A percentile compares a stretch with the other conserved stretches of the same genome.
These are phyloP conservation scores for Caloboletus firmus DNA, from an alignment of 1,284 basidiomycete species.

Conservation along the genomic window DNA sequence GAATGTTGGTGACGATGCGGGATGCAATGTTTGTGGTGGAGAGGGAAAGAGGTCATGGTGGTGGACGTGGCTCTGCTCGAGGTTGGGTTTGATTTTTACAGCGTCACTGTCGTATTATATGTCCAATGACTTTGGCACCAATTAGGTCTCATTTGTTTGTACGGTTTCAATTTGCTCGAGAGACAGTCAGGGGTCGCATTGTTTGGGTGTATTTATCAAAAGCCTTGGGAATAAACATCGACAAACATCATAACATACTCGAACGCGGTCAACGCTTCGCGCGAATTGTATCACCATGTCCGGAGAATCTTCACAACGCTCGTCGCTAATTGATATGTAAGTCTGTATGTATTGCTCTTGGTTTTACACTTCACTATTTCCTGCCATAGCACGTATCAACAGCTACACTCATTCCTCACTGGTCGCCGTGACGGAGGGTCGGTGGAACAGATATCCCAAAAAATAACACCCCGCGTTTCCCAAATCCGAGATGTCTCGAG, in stretches of 20 bases:
- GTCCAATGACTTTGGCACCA: background rate
- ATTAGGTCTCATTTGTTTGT: background rate
- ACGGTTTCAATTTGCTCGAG: background rate
- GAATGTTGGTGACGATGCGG: conserved; percentile 62
- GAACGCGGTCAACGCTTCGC: conserved; percentile 4
- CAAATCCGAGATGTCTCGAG: conserved; percentile 55
- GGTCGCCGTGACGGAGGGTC: conserved; percentile 58
- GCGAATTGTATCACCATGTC: conserved; percentile 36
- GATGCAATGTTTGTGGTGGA: conserved; percentile 81
- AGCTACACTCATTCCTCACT: conserved; percentile 60
- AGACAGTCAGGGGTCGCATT: background rate
- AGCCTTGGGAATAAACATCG: conserved; percentile 25
- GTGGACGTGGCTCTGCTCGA: conserved; percentile 67
- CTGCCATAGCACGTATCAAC: conserved; percentile 56
- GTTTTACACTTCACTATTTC: background rate
- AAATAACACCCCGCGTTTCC: conserved; percentile 54
- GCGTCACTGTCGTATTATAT: background rate
- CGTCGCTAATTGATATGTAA: conserved; percentile 50
- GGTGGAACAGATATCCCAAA: conserved; percentile 54
- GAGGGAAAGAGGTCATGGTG: conserved; percentile 76
- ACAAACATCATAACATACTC: conserved; percentile 23
- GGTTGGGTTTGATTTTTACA: conserved; percentile 55
- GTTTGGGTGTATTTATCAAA: conserved; percentile 27
- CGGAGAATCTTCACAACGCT: conserved; percentile 45
- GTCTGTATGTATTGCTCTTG: conserved; percentile 13